Evolutionary conservation across 2,329 filamentous ascomycete genomes (phyloP), one percentile per base, ranked within the genome.

Genomic region (Coniochaeta sp.): DNA sequence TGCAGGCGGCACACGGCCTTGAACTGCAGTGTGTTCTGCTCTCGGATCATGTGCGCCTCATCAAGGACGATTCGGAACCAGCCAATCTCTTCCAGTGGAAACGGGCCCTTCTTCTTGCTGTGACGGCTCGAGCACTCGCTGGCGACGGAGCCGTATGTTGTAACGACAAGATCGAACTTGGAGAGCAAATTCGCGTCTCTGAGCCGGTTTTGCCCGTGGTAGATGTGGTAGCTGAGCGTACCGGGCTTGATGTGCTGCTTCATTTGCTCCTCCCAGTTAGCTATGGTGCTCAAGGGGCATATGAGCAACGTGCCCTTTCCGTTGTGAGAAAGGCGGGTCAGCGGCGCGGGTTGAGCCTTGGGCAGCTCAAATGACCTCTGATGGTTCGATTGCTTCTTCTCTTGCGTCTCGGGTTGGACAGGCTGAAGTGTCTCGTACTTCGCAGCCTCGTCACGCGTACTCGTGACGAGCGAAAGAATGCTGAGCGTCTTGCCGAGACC

Each of bases 61-160:
- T 97, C 92, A 1, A 97, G 78, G 1, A 96, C 90, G 51, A 97
- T 87, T 18, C 92, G 86, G 65, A 96, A 96, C 88, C 91, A 95
- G 55, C 90, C 89, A 54, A 95, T 82, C 59, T 87, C 83, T 51
- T 86, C 82, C 32, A 96, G 71, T 0, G 91, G 87, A 57, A 77
- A 82, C 6, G 69, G 57, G 1, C 81, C 82, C 13, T 74, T 71
- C 61, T 83, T 87, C 28, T 75, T 71, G 53, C 82, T 82, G 52
- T 75, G 78, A 26, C 86, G 81, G 22, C 80, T 75, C 42, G 78
- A 81, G 14, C 89, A 79, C 63, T 97, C 92, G 54, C 87, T 88
- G 0, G 89, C 85, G 20, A 95, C 82, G 1, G 90, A 95, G 33
- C 89, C 87, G 64, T 97, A 99, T 0, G 94, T 96, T 0, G 94